A percentile compares a stretch with the other conserved stretches of the same genome.
phyloP scores from a whole-genome alignment of 2,329 filamentous ascomycete genomes.

The Metarhizium brunneum region DNA sequence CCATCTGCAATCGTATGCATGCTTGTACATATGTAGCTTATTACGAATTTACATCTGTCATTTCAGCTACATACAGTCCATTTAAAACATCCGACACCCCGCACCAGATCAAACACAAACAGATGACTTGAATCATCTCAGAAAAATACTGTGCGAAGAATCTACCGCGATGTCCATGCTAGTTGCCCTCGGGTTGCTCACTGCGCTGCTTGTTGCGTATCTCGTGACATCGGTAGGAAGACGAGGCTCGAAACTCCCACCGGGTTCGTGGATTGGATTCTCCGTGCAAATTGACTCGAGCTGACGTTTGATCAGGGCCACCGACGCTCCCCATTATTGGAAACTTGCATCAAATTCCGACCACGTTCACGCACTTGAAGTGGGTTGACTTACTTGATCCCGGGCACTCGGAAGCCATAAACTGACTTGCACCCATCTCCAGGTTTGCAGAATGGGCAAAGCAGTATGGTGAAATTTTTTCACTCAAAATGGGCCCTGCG shows the following conservation, averaged over 20 bases:
- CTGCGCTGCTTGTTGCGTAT: not conserved
- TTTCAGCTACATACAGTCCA: too few species aligned
- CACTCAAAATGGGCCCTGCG: slow-evolving; percentile 30
- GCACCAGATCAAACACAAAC: too few species aligned
- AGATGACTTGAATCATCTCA: not conserved
- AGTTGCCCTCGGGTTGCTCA: not conserved
- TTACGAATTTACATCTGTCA: too few species aligned
- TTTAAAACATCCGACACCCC: not conserved
- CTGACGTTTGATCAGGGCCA: slow-evolving; percentile 17
- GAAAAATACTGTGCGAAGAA: not conserved
- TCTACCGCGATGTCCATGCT: not conserved
- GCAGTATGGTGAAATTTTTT: slow-evolving; percentile 31
- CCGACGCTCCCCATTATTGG: slow-evolving; percentile 31
- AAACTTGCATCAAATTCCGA: slow-evolving; percentile 22
- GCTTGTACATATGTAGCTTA: too few species aligned
- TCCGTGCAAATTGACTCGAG: not conserved
- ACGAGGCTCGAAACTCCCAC: not conserved
- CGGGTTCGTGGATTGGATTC: not conserved
- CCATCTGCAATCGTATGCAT: too few species aligned
- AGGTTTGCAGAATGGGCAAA: slow-evolving; percentile 26
- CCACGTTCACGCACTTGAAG: slow-evolving; percentile 6
- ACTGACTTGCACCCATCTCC: not conserved
- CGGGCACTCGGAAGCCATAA: slow-evolving; percentile 11
- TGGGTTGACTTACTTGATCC: slow-evolving; percentile 16
- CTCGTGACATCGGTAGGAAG: not conserved